Percentiles rank a stretch among this genome's conserved stretches.
These are phyloP conservation scores for Hansenula anomala DNA, from an alignment of 1,139 yeast genomes.

Conservation along the genomic window DNA sequence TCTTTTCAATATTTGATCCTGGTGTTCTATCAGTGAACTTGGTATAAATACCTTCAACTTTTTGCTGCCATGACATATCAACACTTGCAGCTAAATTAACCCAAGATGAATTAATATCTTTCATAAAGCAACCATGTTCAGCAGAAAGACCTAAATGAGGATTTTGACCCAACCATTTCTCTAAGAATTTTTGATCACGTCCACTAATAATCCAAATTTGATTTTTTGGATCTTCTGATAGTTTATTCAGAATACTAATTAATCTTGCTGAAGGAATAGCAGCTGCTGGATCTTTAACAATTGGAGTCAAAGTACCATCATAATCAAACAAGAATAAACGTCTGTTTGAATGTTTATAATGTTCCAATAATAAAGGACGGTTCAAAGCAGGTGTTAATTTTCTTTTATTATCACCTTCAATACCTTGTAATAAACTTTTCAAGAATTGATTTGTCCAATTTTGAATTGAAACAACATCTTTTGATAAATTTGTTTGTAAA, in stretches of 20 bases:
- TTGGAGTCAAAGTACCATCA: slow-evolving; percentile 96
- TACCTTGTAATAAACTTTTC: slow-evolving; percentile 45
- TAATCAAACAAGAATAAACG: slow-evolving; percentile 89
- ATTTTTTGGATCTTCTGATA: slow-evolving; percentile 75
- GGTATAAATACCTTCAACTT: slow-evolving; percentile 69
- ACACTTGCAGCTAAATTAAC: slow-evolving; percentile 72
- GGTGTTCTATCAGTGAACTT: slow-evolving; percentile 85
- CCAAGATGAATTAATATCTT: slow-evolving; percentile 68
- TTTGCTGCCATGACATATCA: slow-evolving; percentile 93
- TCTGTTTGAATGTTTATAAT: slow-evolving; percentile 56
- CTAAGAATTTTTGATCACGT: slow-evolving; percentile 86
- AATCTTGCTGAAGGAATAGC: slow-evolving; percentile 88
- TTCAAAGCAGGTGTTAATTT: slow-evolving; percentile 84
- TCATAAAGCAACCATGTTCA: slow-evolving; percentile 96
- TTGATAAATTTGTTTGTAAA: slow-evolving; percentile 51
- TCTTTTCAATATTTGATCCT: slow-evolving; percentile 80
- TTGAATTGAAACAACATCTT: slow-evolving; percentile 72
- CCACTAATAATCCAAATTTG: slow-evolving; percentile 96
- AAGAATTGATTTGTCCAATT: slow-evolving; percentile 73
- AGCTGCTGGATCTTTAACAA: slow-evolving; percentile 95
- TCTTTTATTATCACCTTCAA: slow-evolving; percentile 44
- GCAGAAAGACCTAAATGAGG: slow-evolving; percentile 77
- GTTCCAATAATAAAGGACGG: slow-evolving; percentile 56
- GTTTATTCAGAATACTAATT: slow-evolving; percentile 49
- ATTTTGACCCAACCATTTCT: slow-evolving; percentile 78